Evolutionary conservation across 2,329 filamentous ascomycete genomes (phyloP), one percentile per base, ranked within the genome.

Genomic region (Chalaropsis thielavioides): DNA sequence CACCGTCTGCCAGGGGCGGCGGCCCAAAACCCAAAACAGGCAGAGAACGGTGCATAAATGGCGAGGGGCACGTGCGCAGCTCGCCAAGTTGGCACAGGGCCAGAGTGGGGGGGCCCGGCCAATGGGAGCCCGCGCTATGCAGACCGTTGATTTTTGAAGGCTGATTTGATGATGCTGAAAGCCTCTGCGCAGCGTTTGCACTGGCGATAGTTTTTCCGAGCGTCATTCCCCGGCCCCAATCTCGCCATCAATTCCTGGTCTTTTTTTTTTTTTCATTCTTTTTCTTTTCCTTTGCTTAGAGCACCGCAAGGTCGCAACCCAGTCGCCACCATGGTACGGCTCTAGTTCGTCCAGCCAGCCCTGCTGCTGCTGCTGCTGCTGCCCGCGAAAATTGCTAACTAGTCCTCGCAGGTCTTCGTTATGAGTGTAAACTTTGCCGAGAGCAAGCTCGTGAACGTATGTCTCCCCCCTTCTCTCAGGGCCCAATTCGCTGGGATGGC

Each of bases 351-450:
- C n/a, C 27, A 11, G 17, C 8, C 19, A 8, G 24, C 17, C 19
- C 35, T 4, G 27, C 22, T 15, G 22, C n/a, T 46, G n/a, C 15
- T n/a, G n/a, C n/a, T n/a, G n/a, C n/a, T n/a, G n/a, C n/a, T n/a
- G n/a, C n/a, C n/a, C 22, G 13, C 5, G 38, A n/a, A 24, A 51
- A 64, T 35, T 27, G 4, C 64, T 60, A 64, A 66, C 64, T 35
- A 11, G 15, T n/a, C 8, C 13, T 1, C 19, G 11, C 51, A 90
- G 89, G 88, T 92, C 72, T 89, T 94, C 79, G 86, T 97, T 72
- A 81, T 92, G 72, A 89, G 90, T 71, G 80, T 89, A 79, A 92
- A 88, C 79, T 96, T 97, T 79, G 79, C 83, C 71, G 92, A 96
- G 78, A 78, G 80, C 72, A 86, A 87, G 75, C 83, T 96, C 72